Evolutionary conservation across 805 yeast species (phyloP).

Genomic region (Starmerella gropengiesseri): DNA sequence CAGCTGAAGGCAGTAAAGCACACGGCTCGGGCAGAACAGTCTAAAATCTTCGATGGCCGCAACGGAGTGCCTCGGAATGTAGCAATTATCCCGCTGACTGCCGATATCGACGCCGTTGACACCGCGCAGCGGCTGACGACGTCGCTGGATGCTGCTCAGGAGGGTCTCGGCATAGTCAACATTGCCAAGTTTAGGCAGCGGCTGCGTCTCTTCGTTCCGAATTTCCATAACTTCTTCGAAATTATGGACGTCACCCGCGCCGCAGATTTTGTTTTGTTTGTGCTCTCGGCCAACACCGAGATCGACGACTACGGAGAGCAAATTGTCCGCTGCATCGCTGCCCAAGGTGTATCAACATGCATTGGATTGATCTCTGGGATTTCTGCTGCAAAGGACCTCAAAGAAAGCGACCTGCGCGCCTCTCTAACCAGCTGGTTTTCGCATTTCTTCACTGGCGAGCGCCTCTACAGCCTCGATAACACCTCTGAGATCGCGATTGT

Average conservation of each 20-base stretch:
- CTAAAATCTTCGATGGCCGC: slow-evolving; percentile 68
- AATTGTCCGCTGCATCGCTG: slow-evolving; percentile 71
- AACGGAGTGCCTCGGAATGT: slow-evolving; percentile 76
- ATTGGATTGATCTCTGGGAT: slow-evolving; percentile 71
- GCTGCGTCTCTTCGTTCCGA: slow-evolving; percentile 55
- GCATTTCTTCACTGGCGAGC: slow-evolving; percentile 75
- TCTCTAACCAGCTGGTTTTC: slow-evolving; percentile 55
- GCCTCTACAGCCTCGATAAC: slow-evolving; percentile 58
- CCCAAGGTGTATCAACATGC: slow-evolving; percentile 83
- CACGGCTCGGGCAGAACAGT: slow-evolving; percentile 42
- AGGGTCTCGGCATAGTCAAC: slow-evolving; percentile 32
- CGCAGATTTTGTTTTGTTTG: slow-evolving; percentile 81
- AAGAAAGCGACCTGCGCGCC: slow-evolving; percentile 57
- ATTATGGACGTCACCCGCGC: slow-evolving; percentile 78
- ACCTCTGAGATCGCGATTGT: slow-evolving; percentile 62
- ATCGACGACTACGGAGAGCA: slow-evolving; percentile 83
- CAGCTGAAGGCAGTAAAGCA: slow-evolving; percentile 69
- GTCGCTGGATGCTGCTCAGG: slow-evolving; percentile 17
- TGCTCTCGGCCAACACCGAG: slow-evolving; percentile 77
- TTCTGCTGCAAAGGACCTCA: slow-evolving; percentile 50
- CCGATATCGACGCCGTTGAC: slow-evolving; percentile 42
- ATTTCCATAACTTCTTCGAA: slow-evolving; percentile 51
- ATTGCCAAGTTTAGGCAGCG: slow-evolving; percentile 63
- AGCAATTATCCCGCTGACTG: slow-evolving; percentile 67
- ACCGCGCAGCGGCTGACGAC: slow-evolving; percentile 22